Evolutionary conservation across 345 rosid species (phyloP).

Genomic region (Microthlaspi erraticum): DNA sequence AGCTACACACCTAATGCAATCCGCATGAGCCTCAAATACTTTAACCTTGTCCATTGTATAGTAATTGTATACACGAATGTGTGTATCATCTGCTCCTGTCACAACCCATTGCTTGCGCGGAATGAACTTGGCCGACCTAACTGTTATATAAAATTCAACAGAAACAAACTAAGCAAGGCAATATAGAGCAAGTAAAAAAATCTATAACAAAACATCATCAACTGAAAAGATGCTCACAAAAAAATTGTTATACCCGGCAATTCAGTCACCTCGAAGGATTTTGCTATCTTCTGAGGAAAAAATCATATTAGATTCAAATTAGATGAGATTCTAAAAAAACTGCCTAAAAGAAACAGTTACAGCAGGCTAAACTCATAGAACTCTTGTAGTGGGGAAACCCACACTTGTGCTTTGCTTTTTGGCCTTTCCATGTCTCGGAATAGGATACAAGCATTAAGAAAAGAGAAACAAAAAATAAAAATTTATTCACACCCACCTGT

Average conservation of each 20-base stretch:
- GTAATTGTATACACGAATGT: slow-evolving; percentile 88
- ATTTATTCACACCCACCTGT: slow-evolving; percentile 65
- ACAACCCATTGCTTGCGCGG: slow-evolving; percentile 93
- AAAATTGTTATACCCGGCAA: slow-evolving; percentile 69
- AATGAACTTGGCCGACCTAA: slow-evolving; percentile 91
- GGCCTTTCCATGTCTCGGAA: not conserved
- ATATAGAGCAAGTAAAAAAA: slow-evolving; percentile 1
- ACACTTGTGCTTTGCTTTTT: slow-evolving; percentile 4
- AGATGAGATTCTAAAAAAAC: slow-evolving; percentile 22
- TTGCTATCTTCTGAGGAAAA: slow-evolving; percentile 66
- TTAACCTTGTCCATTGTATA: slow-evolving; percentile 91
- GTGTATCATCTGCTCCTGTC: slow-evolving; percentile 94
- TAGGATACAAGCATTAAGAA: not conserved
- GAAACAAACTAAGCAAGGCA: not conserved
- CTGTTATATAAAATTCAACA: slow-evolving; percentile 50
- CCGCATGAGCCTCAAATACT: slow-evolving; percentile 95
- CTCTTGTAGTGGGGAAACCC: not conserved
- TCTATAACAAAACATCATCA: not conserved
- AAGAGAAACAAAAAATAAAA: slow-evolving; percentile 6
- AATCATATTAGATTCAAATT: slow-evolving; percentile 36
- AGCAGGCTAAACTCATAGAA: not conserved
- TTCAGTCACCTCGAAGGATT: slow-evolving; percentile 88
- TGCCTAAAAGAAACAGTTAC: not conserved
- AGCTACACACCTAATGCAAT: slow-evolving; percentile 90
- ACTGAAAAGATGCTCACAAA: not conserved